Percentiles rank a stretch among this genome's conserved stretches.
Conservation (phyloP, 495 filamentous ascomycete species). For the Apodospora peruviana region DNA sequence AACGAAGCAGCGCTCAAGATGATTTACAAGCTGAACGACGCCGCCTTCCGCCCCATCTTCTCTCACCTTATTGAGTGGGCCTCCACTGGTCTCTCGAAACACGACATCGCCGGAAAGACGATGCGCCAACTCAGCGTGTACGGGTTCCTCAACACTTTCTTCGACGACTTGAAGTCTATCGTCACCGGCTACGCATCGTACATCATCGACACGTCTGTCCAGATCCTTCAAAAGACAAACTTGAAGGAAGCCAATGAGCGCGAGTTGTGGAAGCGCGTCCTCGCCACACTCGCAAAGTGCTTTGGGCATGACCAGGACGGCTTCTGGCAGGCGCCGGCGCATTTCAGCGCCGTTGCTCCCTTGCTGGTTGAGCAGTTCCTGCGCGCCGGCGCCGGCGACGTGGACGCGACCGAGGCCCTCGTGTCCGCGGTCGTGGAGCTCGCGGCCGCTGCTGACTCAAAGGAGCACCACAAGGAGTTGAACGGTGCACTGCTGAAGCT, state of each 20-base stretch:
- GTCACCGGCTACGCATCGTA: conserved; percentile 87
- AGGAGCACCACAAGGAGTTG: conserved; percentile 83
- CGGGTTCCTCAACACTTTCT: conserved; percentile 72
- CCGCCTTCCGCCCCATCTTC: conserved; percentile 93
- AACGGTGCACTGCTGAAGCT: conserved; percentile 69
- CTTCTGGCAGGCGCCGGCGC: conserved; percentile 87
- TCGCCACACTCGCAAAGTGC: conserved; percentile 62
- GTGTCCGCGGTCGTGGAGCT: conserved; percentile 65
- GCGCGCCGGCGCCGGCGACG: conserved; percentile 41
- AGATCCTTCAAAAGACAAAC: conserved; percentile 51
- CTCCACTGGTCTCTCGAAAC: conserved; percentile 48
- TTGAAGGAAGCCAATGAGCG: conserved; percentile 47
- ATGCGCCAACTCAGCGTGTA: conserved; percentile 65
- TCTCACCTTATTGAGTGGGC: conserved; percentile 77
- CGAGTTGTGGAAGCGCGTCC: conserved; percentile 54
- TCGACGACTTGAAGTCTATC: conserved; percentile 81
- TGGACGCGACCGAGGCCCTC: conserved; percentile 35
- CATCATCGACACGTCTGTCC: conserved; percentile 66
- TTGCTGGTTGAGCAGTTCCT: conserved; percentile 65
- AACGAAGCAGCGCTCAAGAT: conserved; percentile 73
- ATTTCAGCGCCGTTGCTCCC: conserved; percentile 65
- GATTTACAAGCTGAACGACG: conserved; percentile 94
- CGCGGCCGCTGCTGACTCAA: conserved; percentile 69
- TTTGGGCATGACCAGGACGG: conserved; percentile 76
- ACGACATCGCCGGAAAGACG: conserved; percentile 47